phyloP scores from a whole-genome alignment of 2,329 filamentous ascomycete species.

The Diplodia seriata region DNA sequence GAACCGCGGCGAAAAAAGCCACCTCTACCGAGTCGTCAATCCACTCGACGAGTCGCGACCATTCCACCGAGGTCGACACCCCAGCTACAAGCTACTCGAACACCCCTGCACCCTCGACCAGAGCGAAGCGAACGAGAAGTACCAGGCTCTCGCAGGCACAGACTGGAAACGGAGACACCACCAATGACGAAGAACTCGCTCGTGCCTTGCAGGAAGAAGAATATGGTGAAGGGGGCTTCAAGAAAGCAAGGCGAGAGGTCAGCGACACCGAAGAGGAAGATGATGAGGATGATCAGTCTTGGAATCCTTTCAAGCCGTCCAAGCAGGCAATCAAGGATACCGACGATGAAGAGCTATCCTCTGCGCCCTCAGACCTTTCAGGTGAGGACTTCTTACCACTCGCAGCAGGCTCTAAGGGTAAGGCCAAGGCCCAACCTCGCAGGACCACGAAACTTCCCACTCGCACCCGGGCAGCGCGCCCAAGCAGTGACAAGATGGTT shows the following conservation, averaged over 20 bases:
- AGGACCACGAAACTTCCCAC: conserved; percentile 6
- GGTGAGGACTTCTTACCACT: conserved; percentile 28
- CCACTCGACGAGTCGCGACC: conserved; percentile 36
- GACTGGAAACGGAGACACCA: conserved; percentile 41
- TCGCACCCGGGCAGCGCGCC: conserved; percentile 27
- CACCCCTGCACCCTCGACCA: conserved; percentile 58
- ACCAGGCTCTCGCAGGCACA: conserved; percentile 38
- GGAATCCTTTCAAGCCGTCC: conserved; percentile 34
- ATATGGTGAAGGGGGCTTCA: conserved; percentile 49
- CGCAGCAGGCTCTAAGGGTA: conserved; percentile 18
- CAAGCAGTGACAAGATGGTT: conserved; percentile 18
- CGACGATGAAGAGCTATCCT: conserved; percentile 23
- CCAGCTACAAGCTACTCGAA: conserved; percentile 66
- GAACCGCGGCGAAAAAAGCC: conserved; percentile 34
- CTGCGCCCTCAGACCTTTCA: conserved; percentile 16
- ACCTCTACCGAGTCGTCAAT: conserved; percentile 28
- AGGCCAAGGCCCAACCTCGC: conserved; percentile 27
- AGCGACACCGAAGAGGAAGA: conserved; percentile 21
- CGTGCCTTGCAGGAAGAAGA: conserved; percentile 64
- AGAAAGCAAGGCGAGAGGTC: conserved; percentile 46
- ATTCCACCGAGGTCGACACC: conserved; percentile 63
- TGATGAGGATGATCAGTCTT: conserved; percentile 43
- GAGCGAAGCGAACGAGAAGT: conserved; percentile 38
- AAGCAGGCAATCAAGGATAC: conserved; percentile 34
- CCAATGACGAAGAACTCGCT: conserved; percentile 61